A percentile compares a stretch with the other conserved stretches of the same genome.
Evolutionary conservation across 148 eudicot genomes (phyloP).

Genomic region (Nyssa sinensis): DNA sequence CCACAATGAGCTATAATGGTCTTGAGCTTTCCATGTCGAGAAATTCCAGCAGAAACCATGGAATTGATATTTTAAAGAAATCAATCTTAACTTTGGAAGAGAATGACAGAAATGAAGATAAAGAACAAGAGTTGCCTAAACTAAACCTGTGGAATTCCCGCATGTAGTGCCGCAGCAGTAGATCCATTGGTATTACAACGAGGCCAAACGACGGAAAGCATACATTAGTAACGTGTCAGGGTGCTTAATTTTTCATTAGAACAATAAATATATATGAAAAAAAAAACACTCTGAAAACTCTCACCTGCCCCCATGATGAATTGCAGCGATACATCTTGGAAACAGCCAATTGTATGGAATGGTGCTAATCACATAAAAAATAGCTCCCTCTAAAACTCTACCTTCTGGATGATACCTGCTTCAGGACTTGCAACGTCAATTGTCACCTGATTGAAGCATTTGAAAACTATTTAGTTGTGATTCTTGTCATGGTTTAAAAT

Average conservation of each 20-base stretch:
- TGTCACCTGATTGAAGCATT: no score
- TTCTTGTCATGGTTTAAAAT: no score
- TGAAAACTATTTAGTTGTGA: no score
- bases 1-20: not conserved
- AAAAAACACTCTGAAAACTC: conserved; percentile 5
- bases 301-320: conserved; percentile 96
- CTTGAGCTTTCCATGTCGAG: not conserved
- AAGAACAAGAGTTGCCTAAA: not conserved
- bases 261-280: not conserved
- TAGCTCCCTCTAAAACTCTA: no score
- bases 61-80: not conserved
- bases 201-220: conserved; percentile 7
- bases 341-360: conserved; percentile 90
- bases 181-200: conserved; percentile 58
- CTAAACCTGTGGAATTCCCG: conserved; percentile 87
- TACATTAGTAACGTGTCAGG: conserved; percentile 4
- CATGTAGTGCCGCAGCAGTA: conserved; percentile 86
- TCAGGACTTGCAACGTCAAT: no score
- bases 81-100: not conserved
- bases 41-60: not conserved
- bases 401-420: no score
- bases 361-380: conserved; percentile 34
- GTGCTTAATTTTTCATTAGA: not conserved
- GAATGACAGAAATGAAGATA: not conserved
- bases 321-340: conserved; percentile 69